phyloP scores from a whole-genome alignment of 192 early-diverging fungal species.

The Coemansia sp. region DNA sequence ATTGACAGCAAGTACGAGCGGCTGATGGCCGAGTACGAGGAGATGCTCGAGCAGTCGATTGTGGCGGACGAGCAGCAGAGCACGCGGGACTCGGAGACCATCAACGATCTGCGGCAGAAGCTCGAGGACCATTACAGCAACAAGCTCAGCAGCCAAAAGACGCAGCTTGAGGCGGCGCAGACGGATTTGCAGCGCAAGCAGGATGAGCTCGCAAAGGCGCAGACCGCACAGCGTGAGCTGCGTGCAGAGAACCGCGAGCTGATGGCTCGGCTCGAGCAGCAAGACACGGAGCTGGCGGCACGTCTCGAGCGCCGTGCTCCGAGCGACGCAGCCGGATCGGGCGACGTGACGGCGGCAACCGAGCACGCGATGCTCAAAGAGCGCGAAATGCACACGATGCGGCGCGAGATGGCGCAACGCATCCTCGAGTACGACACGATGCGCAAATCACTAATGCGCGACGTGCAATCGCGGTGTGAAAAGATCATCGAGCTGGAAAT shows the following conservation, averaged over 20 bases:
- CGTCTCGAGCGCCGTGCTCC: background rate
- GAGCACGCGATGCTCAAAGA: conserved; percentile 55
- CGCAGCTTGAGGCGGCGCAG: conserved; percentile 59
- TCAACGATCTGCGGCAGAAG: conserved; percentile 78
- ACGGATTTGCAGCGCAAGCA: conserved; percentile 55
- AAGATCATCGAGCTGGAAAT: conserved; percentile 98
- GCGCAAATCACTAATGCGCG: conserved; percentile 98
- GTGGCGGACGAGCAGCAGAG: conserved; percentile 52
- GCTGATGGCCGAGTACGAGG: conserved; percentile 55
- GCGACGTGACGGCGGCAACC: conserved; percentile 40
- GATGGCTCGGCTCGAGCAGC: conserved; percentile 26
- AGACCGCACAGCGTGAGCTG: conserved; percentile 50
- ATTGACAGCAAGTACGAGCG: conserved; percentile 47
- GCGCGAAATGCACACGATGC: conserved; percentile 57
- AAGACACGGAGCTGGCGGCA: background rate
- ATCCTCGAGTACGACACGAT: conserved; percentile 94
- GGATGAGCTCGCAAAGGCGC: conserved; percentile 65
- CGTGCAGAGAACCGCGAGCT: conserved; percentile 51
- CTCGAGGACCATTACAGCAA: conserved; percentile 81
- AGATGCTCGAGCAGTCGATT: conserved; percentile 56
- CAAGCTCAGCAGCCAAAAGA: conserved; percentile 74
- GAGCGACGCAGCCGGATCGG: conserved; percentile 4
- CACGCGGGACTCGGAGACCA: conserved; percentile 62
- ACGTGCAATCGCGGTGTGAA: conserved; percentile 96
- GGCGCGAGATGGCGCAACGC: conserved; percentile 61